phyloP scores from a whole-genome alignment of 345 rosid genomes.

The Eucalyptus curtisii region DNA sequence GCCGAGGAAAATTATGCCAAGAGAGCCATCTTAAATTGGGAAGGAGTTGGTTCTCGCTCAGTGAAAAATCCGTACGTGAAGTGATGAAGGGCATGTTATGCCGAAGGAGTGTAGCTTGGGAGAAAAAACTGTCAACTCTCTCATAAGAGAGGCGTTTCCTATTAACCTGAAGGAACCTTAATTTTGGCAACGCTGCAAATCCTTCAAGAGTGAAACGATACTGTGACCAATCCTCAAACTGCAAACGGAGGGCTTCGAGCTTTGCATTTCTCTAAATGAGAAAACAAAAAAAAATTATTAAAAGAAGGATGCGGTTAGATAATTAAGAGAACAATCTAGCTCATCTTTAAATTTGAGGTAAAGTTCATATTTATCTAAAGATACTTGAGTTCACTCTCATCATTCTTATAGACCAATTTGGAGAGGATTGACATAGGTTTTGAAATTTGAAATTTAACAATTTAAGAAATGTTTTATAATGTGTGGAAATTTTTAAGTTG shows the following conservation, averaged over 20 bases:
- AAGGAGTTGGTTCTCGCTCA: not conserved
- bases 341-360: not conserved
- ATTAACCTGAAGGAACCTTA: not conserved
- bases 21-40: not conserved
- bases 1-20: not conserved
- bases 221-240: not conserved
- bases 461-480: not conserved
- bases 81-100: not conserved
- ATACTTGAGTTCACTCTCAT: no score
- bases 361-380: not conserved
- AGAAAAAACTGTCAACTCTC: not conserved
- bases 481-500: no score
- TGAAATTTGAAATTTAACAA: rapidly evolving
- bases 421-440: not conserved
- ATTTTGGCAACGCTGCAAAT: not conserved
- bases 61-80: not conserved
- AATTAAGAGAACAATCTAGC: not conserved
- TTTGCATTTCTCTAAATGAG: not conserved
- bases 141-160: rapidly evolving
- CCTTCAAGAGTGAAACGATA: not conserved
- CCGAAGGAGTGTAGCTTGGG: rapidly evolving
- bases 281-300: not conserved
- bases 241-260: rapidly evolving
- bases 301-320: not conserved
- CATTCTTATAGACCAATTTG: no score